Evolutionary conservation across 345 rosid genomes (phyloP).

Genomic region (Toxicodendron radicans): DNA sequence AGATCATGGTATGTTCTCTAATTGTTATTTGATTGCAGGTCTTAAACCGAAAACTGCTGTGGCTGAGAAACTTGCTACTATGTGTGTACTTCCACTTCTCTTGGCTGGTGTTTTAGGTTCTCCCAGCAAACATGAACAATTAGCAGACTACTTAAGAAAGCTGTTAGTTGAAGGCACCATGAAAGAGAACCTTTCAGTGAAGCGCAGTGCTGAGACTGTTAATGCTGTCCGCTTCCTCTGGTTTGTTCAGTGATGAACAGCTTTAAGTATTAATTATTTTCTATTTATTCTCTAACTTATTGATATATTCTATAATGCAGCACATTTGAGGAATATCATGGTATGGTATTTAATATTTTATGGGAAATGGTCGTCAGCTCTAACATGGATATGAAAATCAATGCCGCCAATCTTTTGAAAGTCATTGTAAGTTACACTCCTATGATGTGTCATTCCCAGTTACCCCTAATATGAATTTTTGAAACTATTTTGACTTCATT

Average conservation of each 20-base stretch:
- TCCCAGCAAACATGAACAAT: slow-evolving; percentile 63
- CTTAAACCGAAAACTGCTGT: slow-evolving; percentile 80
- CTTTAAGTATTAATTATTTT: slow-evolving; percentile 8
- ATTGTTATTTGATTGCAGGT: slow-evolving; percentile 50
- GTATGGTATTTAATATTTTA: slow-evolving; percentile 71
- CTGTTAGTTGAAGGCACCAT: slow-evolving; percentile 57
- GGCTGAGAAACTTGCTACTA: slow-evolving; percentile 68
- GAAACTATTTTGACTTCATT: slow-evolving; percentile 17
- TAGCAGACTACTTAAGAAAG: slow-evolving; percentile 74
- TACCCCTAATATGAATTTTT: background rate
- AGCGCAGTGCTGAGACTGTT: slow-evolving; percentile 52
- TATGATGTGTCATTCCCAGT: slow-evolving; percentile 21
- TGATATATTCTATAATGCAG: slow-evolving; percentile 47
- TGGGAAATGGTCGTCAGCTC: slow-evolving; percentile 99
- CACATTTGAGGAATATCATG: slow-evolving; percentile 77
- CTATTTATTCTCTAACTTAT: slow-evolving; percentile 24
- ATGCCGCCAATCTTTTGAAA: slow-evolving; percentile 77
- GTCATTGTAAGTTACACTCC: slow-evolving; percentile 60
- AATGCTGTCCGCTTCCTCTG: slow-evolving; percentile 94
- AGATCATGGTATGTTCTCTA: slow-evolving; percentile 13
- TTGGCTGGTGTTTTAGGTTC: slow-evolving; percentile 94
- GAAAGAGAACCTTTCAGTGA: slow-evolving; percentile 57
- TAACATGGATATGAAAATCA: slow-evolving; percentile 69
- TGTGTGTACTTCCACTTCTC: slow-evolving; percentile 85
- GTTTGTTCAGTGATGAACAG: slow-evolving; percentile 39